Conservation (phyloP, 2,329 filamentous ascomycete genomes). For the Magnaporthiopsis poae region DNA sequence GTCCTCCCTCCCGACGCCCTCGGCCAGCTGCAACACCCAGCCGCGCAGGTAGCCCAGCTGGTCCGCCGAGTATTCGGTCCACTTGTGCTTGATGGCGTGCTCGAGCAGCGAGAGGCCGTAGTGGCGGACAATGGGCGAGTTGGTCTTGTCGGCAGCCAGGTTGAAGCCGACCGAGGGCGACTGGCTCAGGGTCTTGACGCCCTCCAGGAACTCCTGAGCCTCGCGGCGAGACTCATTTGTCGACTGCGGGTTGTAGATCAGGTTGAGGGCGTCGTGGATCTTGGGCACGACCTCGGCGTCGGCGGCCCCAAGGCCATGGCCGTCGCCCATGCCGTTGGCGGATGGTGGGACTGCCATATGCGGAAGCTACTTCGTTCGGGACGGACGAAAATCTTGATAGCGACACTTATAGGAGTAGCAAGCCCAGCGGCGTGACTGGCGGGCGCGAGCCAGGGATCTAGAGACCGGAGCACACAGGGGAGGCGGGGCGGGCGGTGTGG, state of each 20-base stretch:
- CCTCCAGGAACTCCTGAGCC: constrained; percentile 77
- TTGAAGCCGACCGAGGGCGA: constrained; percentile 78
- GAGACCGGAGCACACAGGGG: not conserved
- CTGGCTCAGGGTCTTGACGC: constrained; percentile 67
- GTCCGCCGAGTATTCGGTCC: constrained; percentile 60
- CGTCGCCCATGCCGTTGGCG: constrained; percentile 1
- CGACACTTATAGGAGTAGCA: not conserved
- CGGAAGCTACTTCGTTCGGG: not conserved
- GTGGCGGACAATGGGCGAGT: constrained; percentile 76
- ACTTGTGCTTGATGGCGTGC: constrained; percentile 76
- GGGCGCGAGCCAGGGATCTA: not conserved
- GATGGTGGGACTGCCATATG: not conserved
- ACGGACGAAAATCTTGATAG: not conserved
- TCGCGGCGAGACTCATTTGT: constrained; percentile 71
- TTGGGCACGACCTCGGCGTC: constrained; percentile 39
- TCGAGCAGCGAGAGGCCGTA: constrained; percentile 89
- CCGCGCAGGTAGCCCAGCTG: constrained; percentile 60
- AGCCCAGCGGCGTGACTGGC: no score
- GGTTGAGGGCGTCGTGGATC: constrained; percentile 75
- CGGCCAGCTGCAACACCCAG: constrained; percentile 72
- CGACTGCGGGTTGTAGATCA: constrained; percentile 75
- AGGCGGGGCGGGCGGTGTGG: not conserved
- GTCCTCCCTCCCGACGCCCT: constrained; percentile 60
- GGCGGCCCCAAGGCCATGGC: not conserved
- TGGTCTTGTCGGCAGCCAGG: constrained; percentile 64